These are phyloP conservation scores for Colletotrichum magnum DNA, from an alignment of 2,329 filamentous ascomycete species.

Conservation along the genomic window DNA sequence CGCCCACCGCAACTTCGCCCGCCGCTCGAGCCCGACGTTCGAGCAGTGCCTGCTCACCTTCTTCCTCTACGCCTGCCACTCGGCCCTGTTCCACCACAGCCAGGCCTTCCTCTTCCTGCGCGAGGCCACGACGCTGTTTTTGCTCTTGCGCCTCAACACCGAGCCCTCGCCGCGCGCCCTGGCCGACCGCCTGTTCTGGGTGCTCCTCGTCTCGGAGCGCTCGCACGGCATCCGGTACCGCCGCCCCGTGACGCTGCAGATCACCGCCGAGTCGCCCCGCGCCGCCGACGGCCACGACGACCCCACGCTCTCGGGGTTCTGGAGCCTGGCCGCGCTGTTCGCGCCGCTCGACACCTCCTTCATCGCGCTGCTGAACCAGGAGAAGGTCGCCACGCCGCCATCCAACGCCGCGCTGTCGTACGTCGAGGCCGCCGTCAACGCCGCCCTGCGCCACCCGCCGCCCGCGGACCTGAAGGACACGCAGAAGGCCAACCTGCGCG, in stretches of 20 bases:
- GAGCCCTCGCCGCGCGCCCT: slow-evolving; percentile 45
- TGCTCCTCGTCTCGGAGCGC: slow-evolving; percentile 58
- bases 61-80: slow-evolving; percentile 61
- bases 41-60: slow-evolving; percentile 58
- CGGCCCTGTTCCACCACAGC: slow-evolving; percentile 57
- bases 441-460: slow-evolving; percentile 51
- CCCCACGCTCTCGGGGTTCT: slow-evolving; percentile 53
- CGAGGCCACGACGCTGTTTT: slow-evolving; percentile 58
- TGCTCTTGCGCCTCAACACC: slow-evolving; percentile 50
- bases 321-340: slow-evolving; percentile 57
- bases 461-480: slow-evolving; percentile 53
- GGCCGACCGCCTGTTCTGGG: slow-evolving; percentile 59
- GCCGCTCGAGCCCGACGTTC: slow-evolving; percentile 53
- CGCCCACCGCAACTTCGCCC: slow-evolving; percentile 51
- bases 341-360: slow-evolving; percentile 58
- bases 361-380: slow-evolving; percentile 57
- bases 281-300: slow-evolving; percentile 47
- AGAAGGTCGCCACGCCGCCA: slow-evolving; percentile 49
- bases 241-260: slow-evolving; percentile 59
- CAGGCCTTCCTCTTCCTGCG: slow-evolving; percentile 59
- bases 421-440: slow-evolving; percentile 54
- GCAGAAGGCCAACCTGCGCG: slow-evolving; percentile 59
- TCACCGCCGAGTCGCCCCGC: slow-evolving; percentile 53
- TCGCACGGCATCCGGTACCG: slow-evolving; percentile 61
- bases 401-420: slow-evolving; percentile 51